Conservation (phyloP, 768 basidiomycete species). For the Rhodotorula paludigena region DNA sequence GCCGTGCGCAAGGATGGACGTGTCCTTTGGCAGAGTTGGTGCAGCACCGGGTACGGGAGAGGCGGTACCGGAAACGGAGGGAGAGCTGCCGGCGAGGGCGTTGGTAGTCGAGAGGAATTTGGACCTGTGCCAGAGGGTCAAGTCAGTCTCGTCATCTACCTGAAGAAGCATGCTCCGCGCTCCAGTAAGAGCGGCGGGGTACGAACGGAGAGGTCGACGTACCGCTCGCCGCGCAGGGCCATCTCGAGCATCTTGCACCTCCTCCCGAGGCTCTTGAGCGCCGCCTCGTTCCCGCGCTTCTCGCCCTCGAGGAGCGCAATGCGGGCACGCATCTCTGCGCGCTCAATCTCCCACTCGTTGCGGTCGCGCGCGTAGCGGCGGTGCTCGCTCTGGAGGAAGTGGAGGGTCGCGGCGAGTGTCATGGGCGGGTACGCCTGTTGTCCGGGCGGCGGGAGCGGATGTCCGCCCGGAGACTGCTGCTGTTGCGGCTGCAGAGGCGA, state of each 20-base stretch:
- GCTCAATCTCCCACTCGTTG: slow-evolving; percentile 99
- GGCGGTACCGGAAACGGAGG: slow-evolving; percentile 26
- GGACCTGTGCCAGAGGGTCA: slow-evolving; percentile 7
- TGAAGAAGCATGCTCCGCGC: not conserved
- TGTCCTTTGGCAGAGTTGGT: slow-evolving; percentile 1
- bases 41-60: slow-evolving; percentile 18
- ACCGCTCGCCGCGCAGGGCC: slow-evolving; percentile 94
- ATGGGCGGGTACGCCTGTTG: slow-evolving; percentile 44
- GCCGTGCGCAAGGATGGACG: not conserved
- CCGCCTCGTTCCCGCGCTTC: slow-evolving; percentile 91
- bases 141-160: not conserved
- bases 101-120: slow-evolving; percentile 37
- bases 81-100: slow-evolving; percentile 17
- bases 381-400: slow-evolving; percentile 98
- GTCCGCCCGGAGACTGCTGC: not conserved
- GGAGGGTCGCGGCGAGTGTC: slow-evolving; percentile 86
- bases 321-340: slow-evolving; percentile 97
- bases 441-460: slow-evolving; percentile 11
- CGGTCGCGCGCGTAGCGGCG: slow-evolving; percentile 93
- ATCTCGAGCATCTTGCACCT: slow-evolving; percentile 99
- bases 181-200: not conserved
- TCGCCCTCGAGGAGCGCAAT: slow-evolving; percentile 97
- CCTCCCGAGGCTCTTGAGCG: slow-evolving; percentile 89
- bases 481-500: slow-evolving; percentile 8
- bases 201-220: not conserved